These are phyloP conservation scores for Aspergillus glaucus DNA, from an alignment of 2,329 filamentous ascomycete genomes.

Conservation along the genomic window DNA sequence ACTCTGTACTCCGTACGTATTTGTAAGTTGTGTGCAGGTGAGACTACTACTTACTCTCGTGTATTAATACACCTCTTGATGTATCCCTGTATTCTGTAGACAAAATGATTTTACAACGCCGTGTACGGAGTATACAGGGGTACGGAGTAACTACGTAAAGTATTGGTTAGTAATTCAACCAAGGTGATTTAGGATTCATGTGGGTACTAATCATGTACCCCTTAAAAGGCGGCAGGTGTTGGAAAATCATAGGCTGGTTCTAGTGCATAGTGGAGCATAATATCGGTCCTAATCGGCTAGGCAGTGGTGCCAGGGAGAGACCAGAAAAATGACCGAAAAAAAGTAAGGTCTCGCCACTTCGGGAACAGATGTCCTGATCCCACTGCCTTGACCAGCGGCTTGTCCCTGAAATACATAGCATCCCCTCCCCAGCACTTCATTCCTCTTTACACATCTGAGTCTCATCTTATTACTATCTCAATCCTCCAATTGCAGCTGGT, in stretches of 20 bases:
- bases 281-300: slow-evolving; percentile 25
- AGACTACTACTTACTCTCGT: no score
- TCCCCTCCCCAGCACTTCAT: slow-evolving; percentile 3
- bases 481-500: not conserved
- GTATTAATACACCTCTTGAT: no score
- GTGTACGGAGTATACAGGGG: not conserved
- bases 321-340: slow-evolving; percentile 5
- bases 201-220: not conserved
- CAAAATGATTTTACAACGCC: not conserved
- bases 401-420: slow-evolving; percentile 16
- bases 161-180: not conserved
- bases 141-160: not conserved
- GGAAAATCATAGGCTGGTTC: not conserved
- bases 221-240: not conserved
- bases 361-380: slow-evolving; percentile 19
- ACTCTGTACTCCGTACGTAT: not conserved
- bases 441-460: slow-evolving; percentile 3
- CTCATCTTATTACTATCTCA: not conserved
- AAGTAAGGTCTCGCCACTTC: slow-evolving; percentile 29
- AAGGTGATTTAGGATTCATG: not conserved
- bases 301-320: slow-evolving; percentile 26
- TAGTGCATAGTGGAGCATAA: not conserved
- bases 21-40: no score
- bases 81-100: not conserved
- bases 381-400: slow-evolving; percentile 8